A percentile compares a stretch with the other conserved stretches of the same genome.
phyloP scores from a whole-genome alignment of 768 basidiomycete genomes.

The Serendipita sp. region DNA sequence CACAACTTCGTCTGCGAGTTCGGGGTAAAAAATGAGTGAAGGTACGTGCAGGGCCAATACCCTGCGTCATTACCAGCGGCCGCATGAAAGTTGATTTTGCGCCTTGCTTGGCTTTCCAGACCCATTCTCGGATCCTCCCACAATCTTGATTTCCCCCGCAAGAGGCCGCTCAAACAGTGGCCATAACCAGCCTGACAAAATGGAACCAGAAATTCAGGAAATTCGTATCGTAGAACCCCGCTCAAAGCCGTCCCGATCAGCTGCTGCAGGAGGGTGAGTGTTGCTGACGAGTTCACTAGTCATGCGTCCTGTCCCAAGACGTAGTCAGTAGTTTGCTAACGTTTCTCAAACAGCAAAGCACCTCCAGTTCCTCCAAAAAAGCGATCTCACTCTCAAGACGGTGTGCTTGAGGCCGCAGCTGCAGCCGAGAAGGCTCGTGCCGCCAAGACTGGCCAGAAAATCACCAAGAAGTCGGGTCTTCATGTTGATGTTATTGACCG shows the following conservation, averaged over 20 bases:
- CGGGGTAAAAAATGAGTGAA: neutral
- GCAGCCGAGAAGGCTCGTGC: conserved; percentile 26
- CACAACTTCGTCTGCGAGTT: no score
- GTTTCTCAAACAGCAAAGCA: conserved; percentile 10
- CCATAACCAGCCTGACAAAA: conserved; percentile 55
- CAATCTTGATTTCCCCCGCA: conserved; percentile 11
- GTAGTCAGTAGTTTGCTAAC: conserved; percentile 19
- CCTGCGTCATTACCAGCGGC: neutral
- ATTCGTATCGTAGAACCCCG: conserved; percentile 29
- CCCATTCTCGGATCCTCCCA: conserved; percentile 8
- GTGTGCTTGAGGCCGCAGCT: conserved; percentile 23
- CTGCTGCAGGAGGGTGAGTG: conserved; percentile 25
- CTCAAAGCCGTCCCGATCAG: conserved; percentile 41
- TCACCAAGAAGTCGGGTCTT: conserved; percentile 48
- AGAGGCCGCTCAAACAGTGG: conserved; percentile 29
- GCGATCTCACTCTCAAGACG: conserved; percentile 36
- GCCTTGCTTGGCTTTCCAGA: conserved; percentile 3
- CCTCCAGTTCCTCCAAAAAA: conserved; percentile 18
- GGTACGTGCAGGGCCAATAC: neutral
- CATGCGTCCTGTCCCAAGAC: conserved; percentile 6
- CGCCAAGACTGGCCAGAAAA: conserved; percentile 30
- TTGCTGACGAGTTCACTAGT: conserved; percentile 9
- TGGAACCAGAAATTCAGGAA: conserved; percentile 32
- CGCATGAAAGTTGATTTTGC: neutral
- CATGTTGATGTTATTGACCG: conserved; percentile 85